A percentile compares a stretch with the other conserved stretches of the same genome.
Evolutionary conservation across 495 filamentous ascomycete genomes (phyloP).

Genomic region (Neurospora hispaniola): DNA sequence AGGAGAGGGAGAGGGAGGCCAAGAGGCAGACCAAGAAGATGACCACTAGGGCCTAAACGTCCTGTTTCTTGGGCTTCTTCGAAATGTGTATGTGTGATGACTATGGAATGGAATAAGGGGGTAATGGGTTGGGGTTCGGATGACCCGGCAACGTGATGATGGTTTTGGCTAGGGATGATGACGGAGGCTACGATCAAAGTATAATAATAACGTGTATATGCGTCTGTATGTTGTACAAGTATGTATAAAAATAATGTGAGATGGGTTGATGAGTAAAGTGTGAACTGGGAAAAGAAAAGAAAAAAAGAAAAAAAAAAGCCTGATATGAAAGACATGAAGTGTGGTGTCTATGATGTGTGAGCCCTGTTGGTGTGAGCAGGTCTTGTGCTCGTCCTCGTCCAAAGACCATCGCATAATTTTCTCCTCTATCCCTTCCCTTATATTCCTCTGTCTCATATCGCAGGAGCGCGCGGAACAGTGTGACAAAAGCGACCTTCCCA

Average conservation of each 20-base stretch:
- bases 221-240: not conserved
- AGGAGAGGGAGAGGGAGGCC: constrained; percentile 74
- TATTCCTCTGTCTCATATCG: not conserved
- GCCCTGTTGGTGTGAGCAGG: not conserved
- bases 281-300: not conserved
- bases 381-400: not conserved
- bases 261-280: not conserved
- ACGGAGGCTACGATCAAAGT: not conserved
- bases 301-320: no score
- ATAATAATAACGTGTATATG: not conserved
- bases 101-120: not conserved
- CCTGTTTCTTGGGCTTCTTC: not conserved
- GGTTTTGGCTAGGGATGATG: not conserved
- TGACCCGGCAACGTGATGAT: not conserved
- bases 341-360: not conserved
- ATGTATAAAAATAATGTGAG: not conserved
- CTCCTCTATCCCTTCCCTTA: not conserved
- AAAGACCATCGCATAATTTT: not conserved
- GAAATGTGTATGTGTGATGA: not conserved
- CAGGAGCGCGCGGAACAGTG: not conserved
- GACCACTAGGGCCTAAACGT: constrained; percentile 37
- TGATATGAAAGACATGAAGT: no score
- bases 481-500: not conserved
- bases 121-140: not conserved
- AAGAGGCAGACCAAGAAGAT: constrained; percentile 63